These are phyloP conservation scores for Chalara sp. DNA, from an alignment of 2,329 filamentous ascomycete genomes.

Conservation along the genomic window DNA sequence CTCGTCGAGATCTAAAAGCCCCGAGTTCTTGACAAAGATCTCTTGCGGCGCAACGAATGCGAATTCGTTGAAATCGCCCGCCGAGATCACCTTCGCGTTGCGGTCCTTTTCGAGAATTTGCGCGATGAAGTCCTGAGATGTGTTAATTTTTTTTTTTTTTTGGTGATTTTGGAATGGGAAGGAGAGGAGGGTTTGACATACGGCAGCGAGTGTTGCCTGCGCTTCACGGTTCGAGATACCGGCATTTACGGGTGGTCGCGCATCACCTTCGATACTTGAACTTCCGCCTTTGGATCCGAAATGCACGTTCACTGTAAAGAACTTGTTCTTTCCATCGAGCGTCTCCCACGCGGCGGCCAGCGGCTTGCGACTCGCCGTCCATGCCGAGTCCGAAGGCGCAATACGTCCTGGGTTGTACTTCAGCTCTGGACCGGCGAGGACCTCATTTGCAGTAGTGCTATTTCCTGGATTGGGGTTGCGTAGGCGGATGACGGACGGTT, in stretches of 20 bases:
- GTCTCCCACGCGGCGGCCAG: conserved; percentile 60
- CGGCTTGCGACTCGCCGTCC: conserved; percentile 57
- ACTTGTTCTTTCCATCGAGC: conserved; percentile 44
- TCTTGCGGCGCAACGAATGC: conserved; percentile 52
- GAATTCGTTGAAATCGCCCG: conserved; percentile 71
- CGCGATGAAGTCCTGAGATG: conserved; percentile 40
- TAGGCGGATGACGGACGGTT: conserved; percentile 51
- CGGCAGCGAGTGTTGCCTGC: conserved; percentile 53
- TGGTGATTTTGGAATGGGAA: conserved; percentile 13
- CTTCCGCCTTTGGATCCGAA: conserved; percentile 60
- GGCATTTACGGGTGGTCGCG: conserved; percentile 24
- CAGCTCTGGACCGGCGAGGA: conserved; percentile 50
- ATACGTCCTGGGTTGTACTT: conserved; percentile 65
- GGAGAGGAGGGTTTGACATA: conserved; percentile 28
- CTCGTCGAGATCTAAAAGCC: conserved; percentile 56
- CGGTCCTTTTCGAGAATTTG: conserved; percentile 50
- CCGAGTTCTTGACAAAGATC: conserved; percentile 45
- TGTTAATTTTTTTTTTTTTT: no score
- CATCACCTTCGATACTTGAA: conserved; percentile 33
- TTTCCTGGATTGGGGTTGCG: conserved; percentile 50
- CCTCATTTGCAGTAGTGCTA: conserved; percentile 46
- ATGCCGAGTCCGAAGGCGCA: conserved; percentile 54
- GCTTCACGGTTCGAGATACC: conserved; percentile 48
- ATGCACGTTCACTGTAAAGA: conserved; percentile 70
- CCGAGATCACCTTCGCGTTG: conserved; percentile 49